Base-by-base conservation (phyloP, 306 rosid species). In the Trifolium fragiferum region DNA sequence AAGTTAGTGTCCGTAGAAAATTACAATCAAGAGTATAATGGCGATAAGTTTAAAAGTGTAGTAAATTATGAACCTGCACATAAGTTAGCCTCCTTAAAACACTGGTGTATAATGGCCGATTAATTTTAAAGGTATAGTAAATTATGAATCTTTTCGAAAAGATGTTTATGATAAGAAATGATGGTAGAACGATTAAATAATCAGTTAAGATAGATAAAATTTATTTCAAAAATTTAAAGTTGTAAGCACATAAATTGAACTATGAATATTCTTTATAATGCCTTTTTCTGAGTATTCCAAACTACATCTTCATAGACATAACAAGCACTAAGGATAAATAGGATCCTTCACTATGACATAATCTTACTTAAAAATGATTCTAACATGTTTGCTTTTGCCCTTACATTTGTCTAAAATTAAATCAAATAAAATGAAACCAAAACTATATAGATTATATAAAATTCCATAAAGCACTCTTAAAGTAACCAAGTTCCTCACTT, bases 391-490 rank as follows among this genome's bases (percentile, higher is more conserved):
- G 16, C 68, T 64, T 79, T 79, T 58, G 19, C 55, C 68, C 46
- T 53, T 37, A 33, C 60, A 59, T 32, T 70, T 65, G 75, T 74
- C 38, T 44, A 5, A 51, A 62, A 57, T 33, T 32, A 58, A 44
- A 76, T 20, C 18, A 77, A 66, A 66, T 77, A 20, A 76, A 63
- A 65, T 73, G 75, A 74, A 83, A 21, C 15, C 10, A 62, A 70
- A 49, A 63, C 30, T 68, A 55, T 6, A 70, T 6, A 70, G 30
- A n/a, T 35, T 35, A 8, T 11, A 33, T 72, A 0, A 77, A 65
- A 72, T 72, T 82, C 63, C 25, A 11, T 73, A 63, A 84, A 84
- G 77, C 77, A 72, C 66, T 66, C 46, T 66, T 50, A 62, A 77
- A 74, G 59, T 59, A 70, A 65, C 21, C 43, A 40, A 73, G 72